phyloP scores from a whole-genome alignment of 2,329 filamentous ascomycete species.

The Arthrobotrys megalospora region DNA sequence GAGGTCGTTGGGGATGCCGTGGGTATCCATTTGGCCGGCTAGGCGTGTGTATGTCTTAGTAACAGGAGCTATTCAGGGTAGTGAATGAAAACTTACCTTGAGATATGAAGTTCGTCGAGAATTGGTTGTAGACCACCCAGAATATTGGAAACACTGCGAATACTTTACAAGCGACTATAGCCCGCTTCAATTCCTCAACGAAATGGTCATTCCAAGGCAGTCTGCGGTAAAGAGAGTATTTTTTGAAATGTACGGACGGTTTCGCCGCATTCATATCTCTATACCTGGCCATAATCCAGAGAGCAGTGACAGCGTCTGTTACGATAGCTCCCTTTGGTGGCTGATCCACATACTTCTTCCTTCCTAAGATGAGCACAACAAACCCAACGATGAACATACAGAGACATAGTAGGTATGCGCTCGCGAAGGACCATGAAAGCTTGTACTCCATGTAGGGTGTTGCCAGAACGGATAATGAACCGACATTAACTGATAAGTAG shows the following conservation, averaged over 20 bases:
- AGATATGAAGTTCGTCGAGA: slow-evolving; percentile 77
- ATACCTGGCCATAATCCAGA: slow-evolving; percentile 72
- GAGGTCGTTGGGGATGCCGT: slow-evolving; percentile 75
- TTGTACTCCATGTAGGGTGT: slow-evolving; percentile 79
- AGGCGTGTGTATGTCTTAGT: slow-evolving; percentile 68
- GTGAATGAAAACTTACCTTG: slow-evolving; percentile 69
- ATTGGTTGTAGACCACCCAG: slow-evolving; percentile 79
- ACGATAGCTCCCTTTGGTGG: slow-evolving; percentile 76
- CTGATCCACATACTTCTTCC: slow-evolving; percentile 71
- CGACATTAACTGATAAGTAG: slow-evolving; percentile 81
- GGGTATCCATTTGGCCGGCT: slow-evolving; percentile 68
- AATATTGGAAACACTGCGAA: slow-evolving; percentile 78
- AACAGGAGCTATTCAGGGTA: background rate
- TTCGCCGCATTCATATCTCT: slow-evolving; percentile 74
- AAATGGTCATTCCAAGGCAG: slow-evolving; percentile 79
- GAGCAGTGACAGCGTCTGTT: slow-evolving; percentile 75
- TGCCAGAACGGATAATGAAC: slow-evolving; percentile 77
- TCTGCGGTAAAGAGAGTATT: slow-evolving; percentile 67
- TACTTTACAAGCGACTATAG: slow-evolving; percentile 78
- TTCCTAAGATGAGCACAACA: slow-evolving; percentile 70
- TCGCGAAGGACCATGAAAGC: slow-evolving; percentile 73
- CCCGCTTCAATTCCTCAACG: slow-evolving; percentile 79
- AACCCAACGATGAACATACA: slow-evolving; percentile 77
- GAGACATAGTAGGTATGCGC: slow-evolving; percentile 73
- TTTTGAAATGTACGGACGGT: slow-evolving; percentile 75